These are phyloP conservation scores for Gossypium gossypioides DNA, from an alignment of 441 rosid species.

Conservation along the genomic window DNA sequence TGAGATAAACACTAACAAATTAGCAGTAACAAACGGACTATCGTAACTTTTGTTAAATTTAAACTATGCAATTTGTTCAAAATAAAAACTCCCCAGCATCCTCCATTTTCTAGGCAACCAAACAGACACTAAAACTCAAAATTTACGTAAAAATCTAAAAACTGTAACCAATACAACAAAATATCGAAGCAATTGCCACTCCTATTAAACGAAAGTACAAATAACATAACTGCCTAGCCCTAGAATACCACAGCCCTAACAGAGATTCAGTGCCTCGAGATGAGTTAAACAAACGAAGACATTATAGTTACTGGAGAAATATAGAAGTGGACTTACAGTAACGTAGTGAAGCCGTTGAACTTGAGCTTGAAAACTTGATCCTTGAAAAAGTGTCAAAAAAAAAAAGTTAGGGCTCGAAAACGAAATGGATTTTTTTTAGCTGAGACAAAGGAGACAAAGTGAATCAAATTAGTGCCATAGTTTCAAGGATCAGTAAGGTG, in stretches of 20 bases:
- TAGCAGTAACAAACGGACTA: neutral
- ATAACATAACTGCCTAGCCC: constrained; percentile 11
- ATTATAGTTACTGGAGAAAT: constrained; percentile 21
- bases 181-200: constrained; percentile 25
- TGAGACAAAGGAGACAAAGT: constrained; percentile 31
- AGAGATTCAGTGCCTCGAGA: constrained; percentile 14
- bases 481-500: constrained; percentile 45
- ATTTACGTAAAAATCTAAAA: constrained; percentile 14
- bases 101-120: constrained; percentile 12
- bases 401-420: constrained; percentile 38
- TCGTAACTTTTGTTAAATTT: constrained; percentile 7
- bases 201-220: constrained; percentile 14
- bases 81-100: constrained; percentile 5
- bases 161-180: constrained; percentile 10
- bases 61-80: constrained; percentile 10
- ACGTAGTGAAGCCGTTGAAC: constrained; percentile 16
- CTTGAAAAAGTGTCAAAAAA: constrained; percentile 15
- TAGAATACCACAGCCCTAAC: constrained; percentile 8
- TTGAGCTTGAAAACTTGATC: constrained; percentile 27
- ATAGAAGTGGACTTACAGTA: constrained; percentile 29
- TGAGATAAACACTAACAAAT: neutral
- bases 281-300: neutral
- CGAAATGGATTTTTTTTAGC: neutral
- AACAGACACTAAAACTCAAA: constrained; percentile 8
- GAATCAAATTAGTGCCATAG: constrained; percentile 39